A percentile compares a stretch with the other conserved stretches of the same genome.
Conservation (phyloP, 371 early-diverging fungal genomes). For the Nematocida sp. region DNA sequence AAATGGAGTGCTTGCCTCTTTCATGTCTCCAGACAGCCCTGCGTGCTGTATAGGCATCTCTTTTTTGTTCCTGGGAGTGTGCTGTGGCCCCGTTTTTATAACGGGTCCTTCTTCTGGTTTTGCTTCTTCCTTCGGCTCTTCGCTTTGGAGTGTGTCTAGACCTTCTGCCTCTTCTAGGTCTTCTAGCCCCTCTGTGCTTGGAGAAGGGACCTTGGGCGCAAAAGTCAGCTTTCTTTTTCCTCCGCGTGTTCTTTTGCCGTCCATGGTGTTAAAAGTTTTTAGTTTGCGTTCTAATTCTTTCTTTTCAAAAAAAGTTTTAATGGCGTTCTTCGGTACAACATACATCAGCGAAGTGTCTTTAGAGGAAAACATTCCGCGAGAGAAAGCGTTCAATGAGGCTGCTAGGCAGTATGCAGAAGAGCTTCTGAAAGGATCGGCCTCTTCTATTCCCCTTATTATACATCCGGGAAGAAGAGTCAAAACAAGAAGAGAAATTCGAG, state of each 20-base stretch:
- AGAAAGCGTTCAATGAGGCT: conserved; percentile 10
- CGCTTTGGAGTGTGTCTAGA: not conserved
- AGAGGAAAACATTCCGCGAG: conserved; percentile 27
- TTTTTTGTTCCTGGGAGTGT: not conserved
- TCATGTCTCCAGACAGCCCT: not conserved
- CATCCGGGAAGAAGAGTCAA: conserved; percentile 43
- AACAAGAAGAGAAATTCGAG: conserved; percentile 41
- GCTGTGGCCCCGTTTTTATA: not conserved
- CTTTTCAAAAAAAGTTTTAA: conserved; percentile 22
- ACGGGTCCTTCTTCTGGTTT: not conserved
- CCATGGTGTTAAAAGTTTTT: too few species aligned
- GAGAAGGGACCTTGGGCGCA: conserved; percentile 40
- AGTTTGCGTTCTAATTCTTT: too few species aligned
- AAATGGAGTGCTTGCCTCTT: not conserved
- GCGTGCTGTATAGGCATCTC: not conserved
- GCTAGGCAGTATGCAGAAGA: not conserved
- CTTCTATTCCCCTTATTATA: conserved; percentile 32
- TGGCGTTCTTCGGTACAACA: conserved; percentile 18
- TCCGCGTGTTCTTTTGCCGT: conserved; percentile 28
- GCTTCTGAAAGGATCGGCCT: not conserved
- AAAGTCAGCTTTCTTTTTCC: conserved; percentile 34
- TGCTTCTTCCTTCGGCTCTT: not conserved
- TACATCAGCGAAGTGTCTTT: not conserved
- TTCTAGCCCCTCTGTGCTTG: too few species aligned
- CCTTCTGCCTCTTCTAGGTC: too few species aligned